phyloP scores from a whole-genome alignment of 208 protist species.

The Leishmania mexicana region DNA sequence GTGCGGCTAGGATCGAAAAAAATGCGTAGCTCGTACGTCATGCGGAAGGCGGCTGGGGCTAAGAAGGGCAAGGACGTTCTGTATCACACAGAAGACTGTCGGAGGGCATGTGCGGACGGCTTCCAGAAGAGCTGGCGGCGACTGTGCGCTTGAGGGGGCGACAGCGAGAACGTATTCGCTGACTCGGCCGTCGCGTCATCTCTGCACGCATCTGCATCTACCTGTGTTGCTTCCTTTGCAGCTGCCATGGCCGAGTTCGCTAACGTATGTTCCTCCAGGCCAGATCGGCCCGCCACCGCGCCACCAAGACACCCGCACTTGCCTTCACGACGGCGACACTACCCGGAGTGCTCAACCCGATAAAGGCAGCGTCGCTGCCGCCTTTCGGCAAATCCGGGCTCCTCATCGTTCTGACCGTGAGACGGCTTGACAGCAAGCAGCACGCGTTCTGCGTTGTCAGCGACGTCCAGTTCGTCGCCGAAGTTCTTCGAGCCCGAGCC shows the following conservation, averaged over 20 bases:
- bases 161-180: background rate
- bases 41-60: background rate
- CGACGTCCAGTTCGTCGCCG: background rate
- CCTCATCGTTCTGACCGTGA: background rate
- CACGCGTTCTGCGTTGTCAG: background rate
- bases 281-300: background rate
- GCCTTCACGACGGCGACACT: background rate
- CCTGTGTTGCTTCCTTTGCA: background rate
- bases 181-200: background rate
- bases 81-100: slow-evolving; percentile 39
- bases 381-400: background rate
- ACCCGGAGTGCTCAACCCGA: background rate
- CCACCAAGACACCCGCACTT: background rate
- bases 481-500: background rate
- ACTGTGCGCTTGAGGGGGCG: background rate
- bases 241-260: background rate
- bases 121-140: slow-evolving; percentile 25
- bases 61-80: slow-evolving; percentile 28
- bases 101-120: slow-evolving; percentile 18
- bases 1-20: background rate
- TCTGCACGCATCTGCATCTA: background rate
- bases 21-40: background rate
- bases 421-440: background rate
- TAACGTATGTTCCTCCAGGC: background rate
- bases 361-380: background rate